Conservation (phyloP, 2,329 filamentous ascomycete genomes). For the Talaromyces sp. region DNA sequence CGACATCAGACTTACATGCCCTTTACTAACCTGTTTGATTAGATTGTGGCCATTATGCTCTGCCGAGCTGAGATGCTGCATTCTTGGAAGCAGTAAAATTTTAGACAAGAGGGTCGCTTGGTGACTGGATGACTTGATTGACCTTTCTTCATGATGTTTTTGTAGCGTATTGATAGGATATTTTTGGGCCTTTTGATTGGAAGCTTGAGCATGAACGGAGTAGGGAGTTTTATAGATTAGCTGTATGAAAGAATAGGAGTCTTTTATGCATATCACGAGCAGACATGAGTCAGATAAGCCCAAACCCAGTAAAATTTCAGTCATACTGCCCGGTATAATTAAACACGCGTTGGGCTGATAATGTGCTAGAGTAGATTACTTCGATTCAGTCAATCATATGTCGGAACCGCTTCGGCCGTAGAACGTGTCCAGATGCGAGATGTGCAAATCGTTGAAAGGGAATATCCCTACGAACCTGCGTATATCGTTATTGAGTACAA, state of each 20-base stretch:
- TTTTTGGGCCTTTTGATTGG: not conserved
- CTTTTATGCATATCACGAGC: not conserved
- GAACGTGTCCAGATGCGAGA: not conserved
- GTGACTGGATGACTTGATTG: not conserved
- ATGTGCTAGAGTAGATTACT: not conserved
- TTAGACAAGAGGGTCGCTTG: not conserved
- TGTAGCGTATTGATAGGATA: not conserved
- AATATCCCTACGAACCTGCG: not conserved
- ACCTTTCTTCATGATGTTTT: not conserved
- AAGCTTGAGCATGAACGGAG: not conserved
- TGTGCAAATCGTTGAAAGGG: not conserved
- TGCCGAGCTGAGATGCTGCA: constrained; percentile 16
- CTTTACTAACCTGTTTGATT: not conserved
- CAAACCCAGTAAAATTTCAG: not conserved
- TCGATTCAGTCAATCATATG: not conserved
- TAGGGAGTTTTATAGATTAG: not conserved
- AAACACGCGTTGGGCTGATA: not conserved
- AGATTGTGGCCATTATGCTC: constrained; percentile 16
- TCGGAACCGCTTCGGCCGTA: not conserved
- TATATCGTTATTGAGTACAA: constrained; percentile 44
- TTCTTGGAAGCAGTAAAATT: not conserved
- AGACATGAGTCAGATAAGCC: not conserved
- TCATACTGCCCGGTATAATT: not conserved
- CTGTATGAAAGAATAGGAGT: not conserved
- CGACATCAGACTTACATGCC: not conserved